Evolutionary conservation across 1,284 basidiomycete species (phyloP).

Genomic region (Coriolopsis trogii): DNA sequence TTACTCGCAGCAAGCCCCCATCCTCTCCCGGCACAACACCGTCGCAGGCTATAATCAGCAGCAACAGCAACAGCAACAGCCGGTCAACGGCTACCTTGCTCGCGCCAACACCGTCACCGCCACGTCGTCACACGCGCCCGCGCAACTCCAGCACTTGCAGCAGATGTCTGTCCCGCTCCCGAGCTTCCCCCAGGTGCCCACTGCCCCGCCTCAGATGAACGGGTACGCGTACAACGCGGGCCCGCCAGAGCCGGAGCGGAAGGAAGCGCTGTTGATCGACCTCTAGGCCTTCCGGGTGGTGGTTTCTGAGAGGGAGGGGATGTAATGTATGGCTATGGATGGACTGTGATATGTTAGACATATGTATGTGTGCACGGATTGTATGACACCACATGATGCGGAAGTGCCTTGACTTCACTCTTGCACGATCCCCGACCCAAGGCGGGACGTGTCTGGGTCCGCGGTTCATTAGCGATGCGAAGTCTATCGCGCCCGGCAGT

Average conservation of each 20-base stretch:
- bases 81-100: conserved; percentile 17
- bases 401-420: no score
- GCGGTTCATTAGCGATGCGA: no score
- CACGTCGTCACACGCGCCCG: conserved; percentile 33
- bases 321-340: conserved; percentile 3
- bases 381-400: conserved; percentile 8
- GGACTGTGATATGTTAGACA: conserved; percentile 14
- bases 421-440: no score
- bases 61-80: conserved; percentile 9
- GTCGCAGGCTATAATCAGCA: conserved; percentile 30
- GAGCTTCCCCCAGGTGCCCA: conserved; percentile 74
- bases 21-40: conserved; percentile 47
- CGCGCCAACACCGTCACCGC: conserved; percentile 28
- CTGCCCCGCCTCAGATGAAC: conserved; percentile 59
- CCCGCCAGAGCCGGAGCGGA: conserved; percentile 68
- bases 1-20: conserved; percentile 19
- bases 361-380: conserved; percentile 15
- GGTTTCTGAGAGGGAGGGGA: not conserved
- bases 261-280: conserved; percentile 86
- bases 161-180: conserved; percentile 46
- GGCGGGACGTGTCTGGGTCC: no score
- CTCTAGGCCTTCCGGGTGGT: conserved; percentile 38
- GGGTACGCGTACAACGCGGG: conserved; percentile 48
- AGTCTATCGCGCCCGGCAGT: no score
- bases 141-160: conserved; percentile 38